phyloP scores from a whole-genome alignment of 805 yeast species.

The Kuraishia capsulata region DNA sequence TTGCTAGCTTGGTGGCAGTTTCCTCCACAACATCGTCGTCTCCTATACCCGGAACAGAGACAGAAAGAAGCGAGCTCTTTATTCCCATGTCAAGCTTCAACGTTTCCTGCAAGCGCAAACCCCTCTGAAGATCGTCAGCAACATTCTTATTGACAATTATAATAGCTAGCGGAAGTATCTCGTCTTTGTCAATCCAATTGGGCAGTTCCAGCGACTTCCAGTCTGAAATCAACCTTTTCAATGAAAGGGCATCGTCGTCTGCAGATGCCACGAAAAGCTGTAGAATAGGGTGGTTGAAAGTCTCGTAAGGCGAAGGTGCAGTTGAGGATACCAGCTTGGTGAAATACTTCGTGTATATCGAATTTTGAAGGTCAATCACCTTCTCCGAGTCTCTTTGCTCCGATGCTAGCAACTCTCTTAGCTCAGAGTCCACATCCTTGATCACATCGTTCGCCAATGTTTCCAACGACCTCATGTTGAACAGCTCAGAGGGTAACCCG shows the following conservation, averaged over 20 bases:
- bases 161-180: constrained; percentile 44
- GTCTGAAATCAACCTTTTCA: constrained; percentile 46
- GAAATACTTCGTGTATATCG: constrained; percentile 49
- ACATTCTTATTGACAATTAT: constrained; percentile 38
- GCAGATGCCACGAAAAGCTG: constrained; percentile 61
- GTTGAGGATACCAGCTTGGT: constrained; percentile 51
- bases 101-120: constrained; percentile 20
- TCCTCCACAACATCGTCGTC: constrained; percentile 2
- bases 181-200: constrained; percentile 57
- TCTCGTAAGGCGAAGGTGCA: constrained; percentile 67
- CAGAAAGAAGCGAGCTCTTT: constrained; percentile 12
- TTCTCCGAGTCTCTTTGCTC: not conserved
- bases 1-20: constrained; percentile 1
- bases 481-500: constrained; percentile 12
- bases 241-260: constrained; percentile 40
- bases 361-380: constrained; percentile 23
- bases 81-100: constrained; percentile 13
- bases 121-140: constrained; percentile 32
- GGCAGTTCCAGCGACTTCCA: constrained; percentile 44
- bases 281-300: constrained; percentile 78
- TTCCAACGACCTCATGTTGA: constrained; percentile 9
- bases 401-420: not conserved
- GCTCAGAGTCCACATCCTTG: constrained; percentile 10
- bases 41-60: constrained; percentile 4
- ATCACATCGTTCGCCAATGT: constrained; percentile 12